These are phyloP conservation scores for Peribolospora kevripleyi DNA, from an alignment of 768 basidiomycete genomes.

Conservation along the genomic window DNA sequence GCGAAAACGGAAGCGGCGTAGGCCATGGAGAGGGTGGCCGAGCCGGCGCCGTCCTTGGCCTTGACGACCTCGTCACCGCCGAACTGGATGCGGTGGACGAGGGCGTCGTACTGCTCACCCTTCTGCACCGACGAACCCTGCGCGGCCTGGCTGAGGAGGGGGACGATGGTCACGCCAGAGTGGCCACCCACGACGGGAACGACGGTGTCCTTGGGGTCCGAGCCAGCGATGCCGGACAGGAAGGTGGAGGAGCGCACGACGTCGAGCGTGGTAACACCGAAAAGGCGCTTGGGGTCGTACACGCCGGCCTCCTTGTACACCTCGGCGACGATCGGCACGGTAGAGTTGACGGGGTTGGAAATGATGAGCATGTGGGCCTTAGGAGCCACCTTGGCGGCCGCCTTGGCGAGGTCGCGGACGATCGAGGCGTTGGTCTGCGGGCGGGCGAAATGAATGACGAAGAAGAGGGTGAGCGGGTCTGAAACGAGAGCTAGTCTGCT, in stretches of 20 bases:
- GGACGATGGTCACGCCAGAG: conserved; percentile 91
- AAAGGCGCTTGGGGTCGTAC: conserved; percentile 66
- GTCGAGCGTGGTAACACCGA: conserved; percentile 95
- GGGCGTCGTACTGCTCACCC: conserved; percentile 47
- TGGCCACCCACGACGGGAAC: conserved; percentile 88
- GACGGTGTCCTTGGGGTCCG: conserved; percentile 38
- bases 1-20: conserved; percentile 50
- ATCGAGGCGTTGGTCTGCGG: conserved; percentile 83
- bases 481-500: neutral
- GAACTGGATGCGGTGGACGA: conserved; percentile 84
- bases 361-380: conserved; percentile 88
- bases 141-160: conserved; percentile 61
- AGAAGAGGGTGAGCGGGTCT: neutral
- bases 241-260: conserved; percentile 90
- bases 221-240: conserved; percentile 42
- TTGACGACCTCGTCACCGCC: conserved; percentile 98
- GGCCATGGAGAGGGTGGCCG: conserved; percentile 53
- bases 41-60: conserved; percentile 74
- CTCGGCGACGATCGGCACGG: conserved; percentile 86
- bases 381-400: conserved; percentile 62
- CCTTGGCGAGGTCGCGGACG: conserved; percentile 78
- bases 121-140: conserved; percentile 39
- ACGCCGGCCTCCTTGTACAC: conserved; percentile 77
- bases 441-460: neutral
- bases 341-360: conserved; percentile 79